Conservation (phyloP, 352 stramenopile genomes). For the Globisporangium mamillatum region DNA sequence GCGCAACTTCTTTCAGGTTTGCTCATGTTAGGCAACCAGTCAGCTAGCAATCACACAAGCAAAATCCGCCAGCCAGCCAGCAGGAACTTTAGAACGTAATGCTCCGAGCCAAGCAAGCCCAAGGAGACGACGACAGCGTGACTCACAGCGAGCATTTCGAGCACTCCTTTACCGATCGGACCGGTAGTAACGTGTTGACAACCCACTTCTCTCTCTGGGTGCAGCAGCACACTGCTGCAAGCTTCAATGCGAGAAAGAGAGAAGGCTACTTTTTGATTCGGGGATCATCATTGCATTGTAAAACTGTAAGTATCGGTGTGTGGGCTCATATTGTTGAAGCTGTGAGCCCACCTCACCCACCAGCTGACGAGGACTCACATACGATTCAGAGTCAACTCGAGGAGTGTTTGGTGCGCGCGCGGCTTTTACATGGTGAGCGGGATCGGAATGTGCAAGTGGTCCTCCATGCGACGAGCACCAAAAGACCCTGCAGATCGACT, state of each 20-base stretch:
- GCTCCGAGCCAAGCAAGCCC: not conserved
- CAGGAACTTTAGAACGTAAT: not conserved
- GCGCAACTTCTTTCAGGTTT: not conserved
- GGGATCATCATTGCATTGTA: not conserved
- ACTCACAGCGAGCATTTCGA: not conserved
- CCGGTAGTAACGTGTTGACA: not conserved
- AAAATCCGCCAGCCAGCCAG: not conserved
- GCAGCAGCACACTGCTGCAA: not conserved
- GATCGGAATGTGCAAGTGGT: not conserved
- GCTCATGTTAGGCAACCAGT: not conserved
- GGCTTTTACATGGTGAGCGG: not conserved
- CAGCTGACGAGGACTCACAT: not conserved
- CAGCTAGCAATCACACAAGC: not conserved
- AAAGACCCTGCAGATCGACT: not conserved
- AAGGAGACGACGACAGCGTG: not conserved
- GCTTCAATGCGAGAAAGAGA: not conserved
- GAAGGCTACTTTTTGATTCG: not conserved
- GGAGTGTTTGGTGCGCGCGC: not conserved
- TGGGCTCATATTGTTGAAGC: not conserved
- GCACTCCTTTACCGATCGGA: not conserved
- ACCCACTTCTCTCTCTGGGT: not conserved
- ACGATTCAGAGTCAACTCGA: not conserved
- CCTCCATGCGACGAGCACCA: not conserved
- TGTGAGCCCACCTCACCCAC: not conserved
- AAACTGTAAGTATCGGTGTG: conserved; percentile 1